Evolutionary conservation across 1,284 basidiomycete genomes (phyloP).

Genomic region (Gymnopus androsaceus): DNA sequence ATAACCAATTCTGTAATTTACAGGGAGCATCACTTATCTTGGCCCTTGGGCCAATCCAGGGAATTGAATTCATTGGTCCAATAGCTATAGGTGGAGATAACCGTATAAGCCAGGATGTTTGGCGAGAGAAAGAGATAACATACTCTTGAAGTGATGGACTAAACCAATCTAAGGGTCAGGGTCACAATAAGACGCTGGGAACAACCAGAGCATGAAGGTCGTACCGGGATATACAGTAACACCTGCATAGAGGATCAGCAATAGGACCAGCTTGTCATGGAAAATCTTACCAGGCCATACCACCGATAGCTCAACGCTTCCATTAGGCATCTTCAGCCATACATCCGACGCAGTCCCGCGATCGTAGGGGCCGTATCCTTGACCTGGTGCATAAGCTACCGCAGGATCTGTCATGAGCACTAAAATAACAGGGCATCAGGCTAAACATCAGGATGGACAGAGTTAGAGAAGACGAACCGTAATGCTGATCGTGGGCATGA

Average conservation of each 20-base stretch:
- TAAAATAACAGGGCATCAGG: conserved; percentile 28
- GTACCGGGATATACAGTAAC: conserved; percentile 64
- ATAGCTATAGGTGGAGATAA: conserved; percentile 37
- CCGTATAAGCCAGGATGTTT: background rate
- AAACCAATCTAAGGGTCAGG: conserved; percentile 60
- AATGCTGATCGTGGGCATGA: conserved; percentile 60
- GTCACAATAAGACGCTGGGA: background rate
- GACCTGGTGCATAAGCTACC: conserved; percentile 51
- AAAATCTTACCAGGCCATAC: conserved; percentile 66
- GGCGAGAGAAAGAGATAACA: conserved; percentile 20
- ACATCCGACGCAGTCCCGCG: conserved; percentile 56
- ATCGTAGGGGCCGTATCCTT: conserved; percentile 56
- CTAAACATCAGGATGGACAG: background rate
- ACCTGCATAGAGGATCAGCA: conserved; percentile 28
- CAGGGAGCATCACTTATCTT: too few relatives aligned
- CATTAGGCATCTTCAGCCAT: conserved; percentile 66
- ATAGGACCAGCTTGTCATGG: background rate
- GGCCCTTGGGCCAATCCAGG: too few relatives aligned
- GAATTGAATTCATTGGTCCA: conserved; percentile 64
- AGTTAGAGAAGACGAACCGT: conserved; percentile 40
- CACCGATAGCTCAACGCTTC: conserved; percentile 58
- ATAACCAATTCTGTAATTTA: too few relatives aligned
- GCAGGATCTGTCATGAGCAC: conserved; percentile 80
- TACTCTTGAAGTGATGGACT: conserved; percentile 51
- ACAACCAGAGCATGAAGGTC: conserved; percentile 5